Evolutionary conservation across 1,284 basidiomycete species (phyloP), one percentile per base, ranked within the genome.

Genomic region (Cystobasidium pallidum): DNA sequence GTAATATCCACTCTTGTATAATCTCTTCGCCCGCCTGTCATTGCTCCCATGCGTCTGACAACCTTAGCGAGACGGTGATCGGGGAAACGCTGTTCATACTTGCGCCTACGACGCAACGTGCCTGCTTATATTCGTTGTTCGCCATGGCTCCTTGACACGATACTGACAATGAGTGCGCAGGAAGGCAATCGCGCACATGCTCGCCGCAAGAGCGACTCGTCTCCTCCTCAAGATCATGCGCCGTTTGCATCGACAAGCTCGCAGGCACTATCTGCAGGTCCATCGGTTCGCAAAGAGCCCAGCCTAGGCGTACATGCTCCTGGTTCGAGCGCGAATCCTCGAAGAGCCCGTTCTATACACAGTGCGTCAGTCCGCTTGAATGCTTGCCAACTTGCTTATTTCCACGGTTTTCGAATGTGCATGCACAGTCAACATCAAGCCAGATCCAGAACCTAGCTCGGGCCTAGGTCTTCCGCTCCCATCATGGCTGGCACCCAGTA

Each of bases 341-440:
- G 62, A 1, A 43, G 62, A 51, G 49, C 43, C 34, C 41, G 62
- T 10, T 65, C 62, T 4, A 65, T 65, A 47, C 62, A 65, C n/a
- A 65, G 62, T 65, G 21, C 21, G 62, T 65, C 28, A 13, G 10
- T 26, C 41, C 45, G 39, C 11, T 17, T 39, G 17, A 2, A 15
- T 11, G 6, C n/a, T 28, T 13, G 2, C 21, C 2, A 11, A 4
- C 32, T 32, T 45, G 59, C 39, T 43, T 7, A 49, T 26, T 11
- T 28, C 15, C 32, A 17, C 21, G 39, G 28, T 45, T 11, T 45
- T 45, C 15, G n/a, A n/a, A n/a, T n/a, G n/a, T 45, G 8, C 4
- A 11, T 17, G 43, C 34, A 41, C 11, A 49, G 52, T 70, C 45
- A 70, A 61, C 45, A 70, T 70, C 57, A 70, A 70, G 21, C 67